A percentile compares a stretch with the other conserved stretches of the same genome.
Conservation (phyloP, 129 eudicot genomes). For the Helianthus annuus region DNA sequence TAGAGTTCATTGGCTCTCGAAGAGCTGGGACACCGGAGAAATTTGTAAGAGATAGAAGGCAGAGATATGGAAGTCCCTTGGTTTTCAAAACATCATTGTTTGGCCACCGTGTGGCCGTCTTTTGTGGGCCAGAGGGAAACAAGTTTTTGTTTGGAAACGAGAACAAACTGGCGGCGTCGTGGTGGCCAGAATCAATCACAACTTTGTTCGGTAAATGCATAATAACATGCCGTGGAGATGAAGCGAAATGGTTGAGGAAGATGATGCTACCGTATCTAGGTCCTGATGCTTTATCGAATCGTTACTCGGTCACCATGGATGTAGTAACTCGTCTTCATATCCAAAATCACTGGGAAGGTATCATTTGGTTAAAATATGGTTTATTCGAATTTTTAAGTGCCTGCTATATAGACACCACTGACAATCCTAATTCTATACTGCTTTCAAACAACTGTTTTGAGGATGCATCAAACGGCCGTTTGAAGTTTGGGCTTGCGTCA, state of each 20-base stretch:
- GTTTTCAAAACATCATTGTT: conserved; percentile 48
- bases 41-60: conserved; percentile 29
- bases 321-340: conserved; percentile 19
- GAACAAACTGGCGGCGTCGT: conserved; percentile 46
- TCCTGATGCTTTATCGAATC: conserved; percentile 46
- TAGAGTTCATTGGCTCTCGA: neutral
- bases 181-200: conserved; percentile 61
- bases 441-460: too few relatives aligned
- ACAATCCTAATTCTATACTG: too few relatives aligned
- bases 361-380: neutral
- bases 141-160: conserved; percentile 61
- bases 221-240: conserved; percentile 35
- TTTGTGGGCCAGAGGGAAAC: conserved; percentile 49
- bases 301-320: conserved; percentile 31
- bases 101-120: conserved; percentile 31
- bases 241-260: conserved; percentile 56
- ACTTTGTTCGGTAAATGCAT: conserved; percentile 44
- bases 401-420: too few relatives aligned
- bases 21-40: conserved; percentile 18
- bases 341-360: conserved; percentile 29
- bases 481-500: too few relatives aligned
- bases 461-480: too few relatives aligned
- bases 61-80: conserved; percentile 21
- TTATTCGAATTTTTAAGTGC: too few relatives aligned
- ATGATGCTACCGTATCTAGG: conserved; percentile 36